Evolutionary conservation across 2,329 filamentous ascomycete species (phyloP).

Genomic region (Colletotrichum cordylinicola): DNA sequence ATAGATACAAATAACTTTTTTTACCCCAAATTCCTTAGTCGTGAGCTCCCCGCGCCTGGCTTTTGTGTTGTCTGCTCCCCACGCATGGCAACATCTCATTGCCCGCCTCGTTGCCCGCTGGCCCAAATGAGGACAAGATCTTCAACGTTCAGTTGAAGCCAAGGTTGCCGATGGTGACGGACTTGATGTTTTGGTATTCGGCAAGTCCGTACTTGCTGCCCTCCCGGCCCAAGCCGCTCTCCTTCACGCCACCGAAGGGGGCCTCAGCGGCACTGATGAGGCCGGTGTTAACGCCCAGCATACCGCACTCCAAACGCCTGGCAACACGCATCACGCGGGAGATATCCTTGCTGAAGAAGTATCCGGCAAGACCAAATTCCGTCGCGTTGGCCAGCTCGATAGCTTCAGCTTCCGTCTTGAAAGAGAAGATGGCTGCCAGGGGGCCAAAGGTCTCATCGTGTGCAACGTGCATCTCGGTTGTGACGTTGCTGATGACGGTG

Average conservation of each 20-base stretch:
- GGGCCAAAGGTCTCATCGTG: slow-evolving; percentile 77
- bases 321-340: slow-evolving; percentile 46
- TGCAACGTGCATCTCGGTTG: slow-evolving; percentile 68
- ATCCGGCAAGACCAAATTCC: slow-evolving; percentile 74
- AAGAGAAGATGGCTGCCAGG: slow-evolving; percentile 71
- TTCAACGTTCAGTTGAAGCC: not conserved
- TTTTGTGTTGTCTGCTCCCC: no score
- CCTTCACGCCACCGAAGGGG: slow-evolving; percentile 40
- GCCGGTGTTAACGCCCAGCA: slow-evolving; percentile 40
- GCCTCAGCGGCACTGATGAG: slow-evolving; percentile 38
- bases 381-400: slow-evolving; percentile 68
- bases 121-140: not conserved
- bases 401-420: slow-evolving; percentile 74
- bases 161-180: not conserved
- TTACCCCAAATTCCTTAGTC: not conserved
- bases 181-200: slow-evolving; percentile 33
- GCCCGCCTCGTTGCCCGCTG: not conserved
- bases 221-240: slow-evolving; percentile 40
- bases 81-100: not conserved
- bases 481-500: slow-evolving; percentile 73
- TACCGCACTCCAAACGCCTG: slow-evolving; percentile 53
- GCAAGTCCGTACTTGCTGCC: slow-evolving; percentile 35
- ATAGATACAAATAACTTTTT: not conserved
- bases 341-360: slow-evolving; percentile 67
- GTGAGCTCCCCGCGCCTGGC: no score